A percentile compares a stretch with the other conserved stretches of the same genome.
Conservation (phyloP, 2,329 filamentous ascomycete genomes). For the Aspergillus fructus region DNA sequence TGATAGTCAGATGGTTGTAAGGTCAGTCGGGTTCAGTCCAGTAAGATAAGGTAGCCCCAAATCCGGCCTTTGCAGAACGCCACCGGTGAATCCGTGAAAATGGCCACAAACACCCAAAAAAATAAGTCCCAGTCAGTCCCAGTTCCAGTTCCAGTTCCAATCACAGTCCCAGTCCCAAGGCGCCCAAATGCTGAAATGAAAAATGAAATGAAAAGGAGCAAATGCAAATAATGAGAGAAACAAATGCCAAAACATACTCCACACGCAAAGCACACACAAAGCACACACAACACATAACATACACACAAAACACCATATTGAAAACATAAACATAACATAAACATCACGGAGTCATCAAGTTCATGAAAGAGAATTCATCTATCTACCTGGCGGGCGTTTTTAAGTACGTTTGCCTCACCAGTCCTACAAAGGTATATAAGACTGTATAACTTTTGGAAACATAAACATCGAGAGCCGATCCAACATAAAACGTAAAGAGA, state of each 20-base stretch:
- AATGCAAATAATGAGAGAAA: constrained; percentile 11
- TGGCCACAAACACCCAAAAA: constrained; percentile 1
- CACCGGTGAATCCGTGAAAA: neutral
- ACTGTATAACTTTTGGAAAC: constrained; percentile 30
- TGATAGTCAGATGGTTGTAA: too few species aligned
- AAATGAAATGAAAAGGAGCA: constrained; percentile 16
- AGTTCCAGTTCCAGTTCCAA: constrained; percentile 2
- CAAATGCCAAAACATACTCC: constrained; percentile 19
- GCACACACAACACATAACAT: constrained; percentile 25
- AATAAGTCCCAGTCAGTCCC: constrained; percentile 1
- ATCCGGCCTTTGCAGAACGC: neutral
- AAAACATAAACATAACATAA: constrained; percentile 30
- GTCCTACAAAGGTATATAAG: constrained; percentile 33
- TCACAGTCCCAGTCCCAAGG: constrained; percentile 1
- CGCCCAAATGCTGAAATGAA: constrained; percentile 10
- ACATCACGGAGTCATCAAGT: constrained; percentile 32
- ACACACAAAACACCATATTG: constrained; percentile 19
- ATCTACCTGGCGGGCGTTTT: constrained; percentile 33
- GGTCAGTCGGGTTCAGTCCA: too few species aligned
- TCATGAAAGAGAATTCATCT: constrained; percentile 38
- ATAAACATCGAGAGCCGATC: constrained; percentile 17
- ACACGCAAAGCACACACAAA: constrained; percentile 23
- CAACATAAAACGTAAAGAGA: constrained; percentile 19
- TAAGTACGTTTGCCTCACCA: constrained; percentile 18
- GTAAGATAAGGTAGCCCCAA: too few species aligned